A percentile compares a stretch with the other conserved stretches of the same genome.
These are phyloP conservation scores for Eucalyptus decipiens DNA, from an alignment of 345 rosid genomes.

Conservation along the genomic window DNA sequence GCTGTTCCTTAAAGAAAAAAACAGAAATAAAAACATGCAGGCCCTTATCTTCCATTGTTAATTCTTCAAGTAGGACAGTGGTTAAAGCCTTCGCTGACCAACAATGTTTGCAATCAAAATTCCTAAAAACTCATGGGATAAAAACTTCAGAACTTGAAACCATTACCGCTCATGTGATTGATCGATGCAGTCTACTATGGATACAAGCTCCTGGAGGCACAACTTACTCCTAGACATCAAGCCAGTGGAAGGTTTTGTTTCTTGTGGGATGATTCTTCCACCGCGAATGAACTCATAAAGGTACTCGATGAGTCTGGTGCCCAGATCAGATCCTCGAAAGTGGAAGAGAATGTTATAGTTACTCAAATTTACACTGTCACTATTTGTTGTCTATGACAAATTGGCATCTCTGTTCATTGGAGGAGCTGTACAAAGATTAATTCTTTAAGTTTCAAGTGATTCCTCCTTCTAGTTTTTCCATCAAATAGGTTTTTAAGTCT, in stretches of 20 bases:
- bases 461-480: fast-evolving
- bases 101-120: background rate
- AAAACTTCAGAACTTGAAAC: background rate
- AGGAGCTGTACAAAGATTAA: fast-evolving
- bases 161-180: background rate
- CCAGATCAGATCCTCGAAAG: fast-evolving
- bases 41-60: too few relatives aligned
- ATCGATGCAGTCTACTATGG: background rate
- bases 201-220: background rate
- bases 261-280: too few relatives aligned
- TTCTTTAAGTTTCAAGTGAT: too few relatives aligned
- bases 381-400: fast-evolving
- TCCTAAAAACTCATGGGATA: background rate
- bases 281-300: too few relatives aligned
- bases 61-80: background rate
- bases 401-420: fast-evolving
- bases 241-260: too few relatives aligned
- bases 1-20: too few relatives aligned
- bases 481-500: fast-evolving
- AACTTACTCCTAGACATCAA: fast-evolving
- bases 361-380: too few relatives aligned
- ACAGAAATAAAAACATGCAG: too few relatives aligned
- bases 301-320: too few relatives aligned
- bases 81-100: background rate
- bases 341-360: too few relatives aligned